Base-by-base conservation (phyloP, 1,139 yeast genomes). In the Yamadazyma taylorii region DNA sequence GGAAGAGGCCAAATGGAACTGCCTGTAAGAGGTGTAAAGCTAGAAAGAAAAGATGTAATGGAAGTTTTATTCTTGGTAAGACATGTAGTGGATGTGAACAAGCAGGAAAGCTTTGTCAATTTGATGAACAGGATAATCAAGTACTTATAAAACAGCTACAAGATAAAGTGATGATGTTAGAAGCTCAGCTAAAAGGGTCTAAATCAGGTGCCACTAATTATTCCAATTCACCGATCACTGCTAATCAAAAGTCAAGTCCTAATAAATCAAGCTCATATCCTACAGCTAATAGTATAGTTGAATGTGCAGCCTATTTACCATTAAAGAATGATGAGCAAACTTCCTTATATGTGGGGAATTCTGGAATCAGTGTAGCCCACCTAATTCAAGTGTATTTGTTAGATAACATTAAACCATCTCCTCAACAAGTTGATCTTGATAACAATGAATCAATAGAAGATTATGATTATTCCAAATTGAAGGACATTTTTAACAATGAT, bases 301-400 rank as follows among this genome's bases (percentile, higher is more conserved):
- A 42, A 19, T 41, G 37, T 29, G 42, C 46, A 9, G 46, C 46
- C 4, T 39, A 28, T 7, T 35, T 42, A n/a, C 46, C 46, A 2
- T 34, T 42, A 29, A 41, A 36, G 12, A 37, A 38, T 32, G 46
- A 42, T 27, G 36, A 36, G 11, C 26, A 34, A 19, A 25, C 34
- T 21, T 30, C 41, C 15, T 12, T 34, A 9, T 42, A 42, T 30
- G 39, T 42, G 10, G 46, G 46, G 7, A 32, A 26, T 16, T 31
- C 39, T 7, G 35, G 40, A 4, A 33, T 38, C 9, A 34, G 32
- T 23, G 37, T 42, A 2, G 45, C 45, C 7, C 29, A 33, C 17
- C 30, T 41, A 37, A 24, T 42, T n/a, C 39, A 41, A 35, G 26
- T 37, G 19, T 40, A 41, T 24, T 32, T 41, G 5, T 19, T 32